phyloP scores from a whole-genome alignment of 2,329 filamentous ascomycete species.

The Verticillium albo-atrum region DNA sequence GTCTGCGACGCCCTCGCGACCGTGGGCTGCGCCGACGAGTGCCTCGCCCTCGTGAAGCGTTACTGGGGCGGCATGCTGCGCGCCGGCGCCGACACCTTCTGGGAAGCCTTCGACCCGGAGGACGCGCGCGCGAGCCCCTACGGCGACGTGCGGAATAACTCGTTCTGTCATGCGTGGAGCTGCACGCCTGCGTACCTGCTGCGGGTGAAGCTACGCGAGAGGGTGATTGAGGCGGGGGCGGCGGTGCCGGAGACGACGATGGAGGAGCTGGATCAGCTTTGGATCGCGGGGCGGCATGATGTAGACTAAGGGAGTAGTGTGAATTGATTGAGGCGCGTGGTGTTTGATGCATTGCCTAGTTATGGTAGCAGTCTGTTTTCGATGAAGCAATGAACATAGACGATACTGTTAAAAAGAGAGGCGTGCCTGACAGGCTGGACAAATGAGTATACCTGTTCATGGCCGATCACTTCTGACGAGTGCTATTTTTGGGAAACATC shows the following conservation, averaged over 20 bases:
- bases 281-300: background rate
- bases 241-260: background rate
- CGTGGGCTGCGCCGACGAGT: slow-evolving; percentile 18
- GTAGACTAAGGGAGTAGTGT: too few relatives aligned
- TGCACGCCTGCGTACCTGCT: slow-evolving; percentile 24
- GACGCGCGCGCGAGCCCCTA: slow-evolving; percentile 23
- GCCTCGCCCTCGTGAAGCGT: slow-evolving; percentile 19
- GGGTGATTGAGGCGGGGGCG: background rate
- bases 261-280: background rate
- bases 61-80: slow-evolving; percentile 27
- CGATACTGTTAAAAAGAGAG: too few relatives aligned
- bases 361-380: too few relatives aligned
- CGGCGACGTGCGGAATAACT: slow-evolving; percentile 25
- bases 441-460: too few relatives aligned
- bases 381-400: too few relatives aligned
- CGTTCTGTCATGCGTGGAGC: slow-evolving; percentile 27
- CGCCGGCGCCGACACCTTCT: slow-evolving; percentile 26
- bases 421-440: too few relatives aligned
- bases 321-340: too few relatives aligned
- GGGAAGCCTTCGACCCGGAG: slow-evolving; percentile 23
- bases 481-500: too few relatives aligned
- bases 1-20: slow-evolving; percentile 21
- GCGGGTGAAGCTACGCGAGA: slow-evolving; percentile 8
- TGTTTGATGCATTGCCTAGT: too few relatives aligned
- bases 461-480: too few relatives aligned